Evolutionary conservation across 1,284 basidiomycete species (phyloP).

Genomic region (Rhizoctonia solani): DNA sequence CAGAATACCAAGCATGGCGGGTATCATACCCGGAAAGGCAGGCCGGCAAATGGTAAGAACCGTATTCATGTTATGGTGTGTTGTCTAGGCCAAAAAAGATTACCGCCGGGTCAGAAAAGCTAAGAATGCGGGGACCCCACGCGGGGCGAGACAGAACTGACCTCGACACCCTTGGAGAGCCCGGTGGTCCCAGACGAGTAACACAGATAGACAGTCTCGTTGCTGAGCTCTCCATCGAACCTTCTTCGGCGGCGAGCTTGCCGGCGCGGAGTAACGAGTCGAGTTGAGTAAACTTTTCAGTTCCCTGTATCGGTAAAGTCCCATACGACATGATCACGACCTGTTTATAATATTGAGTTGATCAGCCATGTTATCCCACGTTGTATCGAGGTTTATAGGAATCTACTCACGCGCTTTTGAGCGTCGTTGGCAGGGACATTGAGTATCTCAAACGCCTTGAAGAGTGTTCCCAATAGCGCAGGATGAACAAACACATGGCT

Average conservation of each 20-base stretch:
- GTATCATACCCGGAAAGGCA: constrained; percentile 49
- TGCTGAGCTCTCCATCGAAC: constrained; percentile 52
- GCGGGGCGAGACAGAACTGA: constrained; percentile 43
- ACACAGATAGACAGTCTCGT: constrained; percentile 64
- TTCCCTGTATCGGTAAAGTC: neutral
- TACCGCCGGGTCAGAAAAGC: neutral
- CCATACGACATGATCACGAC: constrained; percentile 32
- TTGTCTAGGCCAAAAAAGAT: constrained; percentile 51
- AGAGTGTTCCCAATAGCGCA: constrained; percentile 53
- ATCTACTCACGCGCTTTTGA: constrained; percentile 53
- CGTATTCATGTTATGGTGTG: constrained; percentile 65
- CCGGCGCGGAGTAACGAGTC: constrained; percentile 53
- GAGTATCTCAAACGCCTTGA: constrained; percentile 51
- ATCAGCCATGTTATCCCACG: constrained; percentile 40
- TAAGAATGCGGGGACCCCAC: neutral
- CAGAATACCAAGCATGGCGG: constrained; percentile 58
- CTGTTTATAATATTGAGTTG: neutral
- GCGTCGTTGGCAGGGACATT: constrained; percentile 51
- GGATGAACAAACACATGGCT: constrained; percentile 59
- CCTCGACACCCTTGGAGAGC: constrained; percentile 57
- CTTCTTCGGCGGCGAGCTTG: constrained; percentile 52
- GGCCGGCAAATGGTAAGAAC: constrained; percentile 53
- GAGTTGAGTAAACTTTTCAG: constrained; percentile 46
- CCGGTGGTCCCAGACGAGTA: constrained; percentile 70
- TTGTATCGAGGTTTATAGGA: constrained; percentile 38